Conservation (phyloP, 768 basidiomycete genomes). For the Suillus luteus region DNA sequence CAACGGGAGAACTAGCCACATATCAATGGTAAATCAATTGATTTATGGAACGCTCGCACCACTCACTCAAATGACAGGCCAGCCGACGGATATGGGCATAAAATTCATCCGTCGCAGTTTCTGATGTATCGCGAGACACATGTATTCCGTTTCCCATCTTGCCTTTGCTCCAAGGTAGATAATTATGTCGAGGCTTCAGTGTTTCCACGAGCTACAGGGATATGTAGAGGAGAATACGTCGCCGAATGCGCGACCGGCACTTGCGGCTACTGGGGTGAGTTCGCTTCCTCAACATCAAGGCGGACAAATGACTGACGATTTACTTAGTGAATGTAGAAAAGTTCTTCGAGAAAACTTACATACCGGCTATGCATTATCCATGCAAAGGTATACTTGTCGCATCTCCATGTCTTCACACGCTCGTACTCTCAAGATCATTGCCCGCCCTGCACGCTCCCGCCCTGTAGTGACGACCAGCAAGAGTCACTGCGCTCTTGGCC, state of each 20-base stretch:
- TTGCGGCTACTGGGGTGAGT: not conserved
- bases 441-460: no score
- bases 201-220: not conserved
- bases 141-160: not conserved
- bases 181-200: not conserved
- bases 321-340: no score
- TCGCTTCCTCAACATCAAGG: no score
- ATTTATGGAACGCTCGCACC: not conserved
- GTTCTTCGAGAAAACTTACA: no score
- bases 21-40: not conserved
- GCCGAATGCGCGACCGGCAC: not conserved
- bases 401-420: no score
- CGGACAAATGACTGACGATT: no score
- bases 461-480: no score
- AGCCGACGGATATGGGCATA: not conserved
- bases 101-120: not conserved
- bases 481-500: no score
- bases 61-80: not conserved
- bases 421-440: no score
- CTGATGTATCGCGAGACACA: not conserved
- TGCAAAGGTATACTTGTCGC: no score
- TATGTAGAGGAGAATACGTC: not conserved
- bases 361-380: no score
- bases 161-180: not conserved
- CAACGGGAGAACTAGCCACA: no score